Evolutionary conservation across 441 rosid species (phyloP).

Genomic region (Theobroma grandiflorum): DNA sequence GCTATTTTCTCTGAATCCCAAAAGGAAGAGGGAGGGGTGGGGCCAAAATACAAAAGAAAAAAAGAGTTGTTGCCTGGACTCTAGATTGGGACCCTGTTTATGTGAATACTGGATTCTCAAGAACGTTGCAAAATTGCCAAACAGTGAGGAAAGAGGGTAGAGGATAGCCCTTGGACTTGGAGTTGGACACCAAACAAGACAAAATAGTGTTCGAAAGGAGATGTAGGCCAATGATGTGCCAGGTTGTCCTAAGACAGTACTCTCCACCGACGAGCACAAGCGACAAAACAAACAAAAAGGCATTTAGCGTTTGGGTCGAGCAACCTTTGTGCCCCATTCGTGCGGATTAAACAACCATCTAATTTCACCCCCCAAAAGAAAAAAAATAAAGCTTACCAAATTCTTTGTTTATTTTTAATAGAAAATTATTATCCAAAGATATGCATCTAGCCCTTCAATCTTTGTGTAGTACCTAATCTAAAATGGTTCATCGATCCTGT

Average conservation of each 20-base stretch:
- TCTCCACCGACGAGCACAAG: neutral
- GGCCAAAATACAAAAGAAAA: neutral
- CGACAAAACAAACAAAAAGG: neutral
- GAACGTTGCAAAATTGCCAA: neutral
- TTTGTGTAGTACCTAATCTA: neutral
- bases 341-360: neutral
- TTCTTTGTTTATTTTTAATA: neutral
- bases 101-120: slow-evolving; percentile 3
- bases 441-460: neutral
- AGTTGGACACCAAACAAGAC: neutral
- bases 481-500: neutral
- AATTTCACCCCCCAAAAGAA: too few relatives aligned
- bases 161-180: neutral
- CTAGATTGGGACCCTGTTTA: neutral
- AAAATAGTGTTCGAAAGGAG: neutral
- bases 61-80: neutral
- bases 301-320: neutral
- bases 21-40: neutral
- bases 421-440: slow-evolving; percentile 16
- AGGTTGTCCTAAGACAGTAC: neutral
- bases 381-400: neutral
- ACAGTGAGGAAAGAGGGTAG: neutral
- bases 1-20: neutral
- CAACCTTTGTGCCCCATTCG: slow-evolving; percentile 16
- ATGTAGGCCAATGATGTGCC: slow-evolving; percentile 13